These are phyloP conservation scores for Cystoisospora suis DNA, from an alignment of 169 alveolate species.

Conservation along the genomic window DNA sequence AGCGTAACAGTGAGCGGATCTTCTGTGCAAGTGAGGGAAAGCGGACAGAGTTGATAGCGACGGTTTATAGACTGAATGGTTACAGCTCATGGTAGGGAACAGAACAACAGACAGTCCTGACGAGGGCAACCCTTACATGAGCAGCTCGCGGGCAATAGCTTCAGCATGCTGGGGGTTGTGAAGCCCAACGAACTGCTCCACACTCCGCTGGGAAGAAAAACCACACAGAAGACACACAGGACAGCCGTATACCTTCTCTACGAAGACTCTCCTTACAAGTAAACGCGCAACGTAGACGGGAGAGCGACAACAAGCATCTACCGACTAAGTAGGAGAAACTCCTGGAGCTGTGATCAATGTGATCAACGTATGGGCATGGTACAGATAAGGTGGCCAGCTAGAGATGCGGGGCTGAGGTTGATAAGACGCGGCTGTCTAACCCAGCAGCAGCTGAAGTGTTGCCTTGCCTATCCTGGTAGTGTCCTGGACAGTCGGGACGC, in stretches of 20 bases:
- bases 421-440: too few relatives aligned
- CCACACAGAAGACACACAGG: neutral
- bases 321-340: neutral
- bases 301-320: neutral
- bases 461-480: too few relatives aligned
- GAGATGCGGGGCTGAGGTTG: too few relatives aligned
- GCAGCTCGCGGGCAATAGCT: constrained; percentile 13
- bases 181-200: constrained; percentile 22
- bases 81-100: too few relatives aligned
- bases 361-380: neutral
- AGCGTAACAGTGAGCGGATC: too few relatives aligned
- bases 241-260: neutral
- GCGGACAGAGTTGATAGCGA: too few relatives aligned
- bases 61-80: too few relatives aligned
- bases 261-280: neutral
- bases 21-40: too few relatives aligned
- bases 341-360: neutral
- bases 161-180: constrained; percentile 27
- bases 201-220: neutral
- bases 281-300: neutral
- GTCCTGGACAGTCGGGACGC: too few relatives aligned
- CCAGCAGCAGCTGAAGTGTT: neutral
- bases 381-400: neutral
- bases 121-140: constrained; percentile 1
- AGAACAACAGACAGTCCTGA: too few relatives aligned